phyloP scores from a whole-genome alignment of 73 alveolate species.

The Paramecium biaurelia region DNA sequence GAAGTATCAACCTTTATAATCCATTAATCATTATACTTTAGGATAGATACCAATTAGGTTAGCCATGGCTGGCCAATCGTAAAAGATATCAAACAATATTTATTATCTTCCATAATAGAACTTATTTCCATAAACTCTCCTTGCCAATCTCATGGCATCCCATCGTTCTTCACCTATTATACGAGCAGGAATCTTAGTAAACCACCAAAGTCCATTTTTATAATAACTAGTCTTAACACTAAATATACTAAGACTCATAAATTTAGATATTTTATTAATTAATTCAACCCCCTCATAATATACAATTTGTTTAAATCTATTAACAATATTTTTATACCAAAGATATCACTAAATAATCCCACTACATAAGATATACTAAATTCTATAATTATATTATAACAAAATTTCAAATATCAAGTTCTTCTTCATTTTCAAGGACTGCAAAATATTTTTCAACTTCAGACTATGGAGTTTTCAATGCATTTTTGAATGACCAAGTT shows the following conservation, averaged over 20 bases:
- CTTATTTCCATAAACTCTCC: constrained; percentile 50
- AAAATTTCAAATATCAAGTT: not conserved
- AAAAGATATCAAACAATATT: constrained; percentile 46
- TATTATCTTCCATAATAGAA: constrained; percentile 63
- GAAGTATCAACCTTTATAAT: constrained; percentile 47
- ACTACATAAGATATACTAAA: not conserved
- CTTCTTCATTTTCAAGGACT: not conserved
- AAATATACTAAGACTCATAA: constrained; percentile 54
- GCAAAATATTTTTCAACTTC: constrained; percentile 75
- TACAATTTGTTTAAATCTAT: not conserved
- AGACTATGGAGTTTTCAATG: constrained; percentile 72
- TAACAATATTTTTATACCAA: not conserved
- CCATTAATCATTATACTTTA: not conserved
- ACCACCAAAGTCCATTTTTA: constrained; percentile 66
- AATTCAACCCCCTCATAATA: not conserved
- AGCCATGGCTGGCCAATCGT: constrained; percentile 59
- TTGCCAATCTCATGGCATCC: constrained; percentile 59
- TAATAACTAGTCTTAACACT: constrained; percentile 28
- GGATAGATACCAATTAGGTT: constrained; percentile 66
- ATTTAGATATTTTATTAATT: not conserved
- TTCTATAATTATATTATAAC: not conserved
- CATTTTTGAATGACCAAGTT: constrained; percentile 75
- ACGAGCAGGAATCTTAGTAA: constrained; percentile 50
- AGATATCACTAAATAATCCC: not conserved
- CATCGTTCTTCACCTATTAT: constrained; percentile 62